Evolutionary conservation across 441 rosid species (phyloP).

Genomic region (Syzygium malaccense): DNA sequence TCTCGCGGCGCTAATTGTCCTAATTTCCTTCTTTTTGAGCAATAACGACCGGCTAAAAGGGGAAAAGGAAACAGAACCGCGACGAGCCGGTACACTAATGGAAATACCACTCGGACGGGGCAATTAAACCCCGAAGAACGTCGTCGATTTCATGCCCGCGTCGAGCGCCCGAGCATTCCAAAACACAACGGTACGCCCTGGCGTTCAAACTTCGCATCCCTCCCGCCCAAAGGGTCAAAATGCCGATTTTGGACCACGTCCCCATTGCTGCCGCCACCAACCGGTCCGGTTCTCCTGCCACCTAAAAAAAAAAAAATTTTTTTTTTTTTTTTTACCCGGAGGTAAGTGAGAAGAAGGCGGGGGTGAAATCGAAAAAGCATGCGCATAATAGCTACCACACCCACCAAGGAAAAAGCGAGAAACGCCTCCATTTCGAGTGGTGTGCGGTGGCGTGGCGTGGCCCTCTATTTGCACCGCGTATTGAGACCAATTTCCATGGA

Average conservation of each 20-base stretch:
- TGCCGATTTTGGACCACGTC: background rate
- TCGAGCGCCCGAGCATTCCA: background rate
- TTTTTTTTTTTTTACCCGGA: background rate
- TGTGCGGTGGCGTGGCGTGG: background rate
- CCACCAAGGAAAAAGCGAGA: background rate
- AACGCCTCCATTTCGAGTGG: background rate
- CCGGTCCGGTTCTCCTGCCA: background rate
- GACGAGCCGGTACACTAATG: fast-evolving
- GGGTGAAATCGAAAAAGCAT: background rate
- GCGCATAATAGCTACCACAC: background rate
- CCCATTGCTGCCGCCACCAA: background rate
- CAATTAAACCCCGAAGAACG: background rate
- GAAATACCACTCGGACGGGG: background rate
- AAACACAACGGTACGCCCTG: background rate
- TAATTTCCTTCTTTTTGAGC: background rate
- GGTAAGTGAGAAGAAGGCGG: background rate
- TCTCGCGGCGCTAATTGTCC: background rate
- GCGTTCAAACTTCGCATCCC: background rate
- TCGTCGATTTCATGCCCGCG: background rate
- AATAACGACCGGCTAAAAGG: background rate
- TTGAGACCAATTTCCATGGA: background rate
- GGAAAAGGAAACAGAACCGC: background rate
- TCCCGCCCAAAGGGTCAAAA: background rate
- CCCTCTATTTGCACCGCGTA: background rate
- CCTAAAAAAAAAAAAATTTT: too few species aligned